Percentiles rank a stretch among this genome's conserved stretches.
phyloP scores from a whole-genome alignment of 441 rosid species.

The Adansonia rubrostipa region DNA sequence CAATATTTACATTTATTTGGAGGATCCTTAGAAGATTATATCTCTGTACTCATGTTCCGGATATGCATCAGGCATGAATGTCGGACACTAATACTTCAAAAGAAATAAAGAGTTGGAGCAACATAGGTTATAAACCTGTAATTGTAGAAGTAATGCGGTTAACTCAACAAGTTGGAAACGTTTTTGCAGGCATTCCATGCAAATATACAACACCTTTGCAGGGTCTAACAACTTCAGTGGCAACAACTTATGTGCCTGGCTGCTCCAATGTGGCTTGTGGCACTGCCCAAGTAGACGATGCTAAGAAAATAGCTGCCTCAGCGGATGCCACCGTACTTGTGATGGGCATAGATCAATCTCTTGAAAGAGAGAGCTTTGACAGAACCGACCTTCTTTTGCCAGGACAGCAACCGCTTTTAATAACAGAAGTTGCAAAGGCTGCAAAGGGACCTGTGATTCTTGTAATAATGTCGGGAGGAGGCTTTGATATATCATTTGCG shows the following conservation, averaged over 20 bases:
- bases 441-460: conserved; percentile 84
- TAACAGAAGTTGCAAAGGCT: conserved; percentile 67
- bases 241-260: conserved; percentile 62
- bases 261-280: conserved; percentile 63
- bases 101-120: too few species aligned
- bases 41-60: too few species aligned
- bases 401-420: conserved; percentile 64
- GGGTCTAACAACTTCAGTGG: conserved; percentile 60
- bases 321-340: conserved; percentile 80
- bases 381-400: conserved; percentile 64
- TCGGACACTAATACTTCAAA: too few species aligned
- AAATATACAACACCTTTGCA: conserved; percentile 79
- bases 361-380: conserved; percentile 65
- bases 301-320: conserved; percentile 49
- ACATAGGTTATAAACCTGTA: background rate
- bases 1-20: too few species aligned
- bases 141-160: background rate
- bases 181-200: conserved; percentile 66
- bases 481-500: conserved; percentile 72
- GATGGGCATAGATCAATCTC: conserved; percentile 76
- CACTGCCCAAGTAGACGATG: conserved; percentile 55
- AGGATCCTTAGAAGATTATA: too few species aligned
- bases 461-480: conserved; percentile 89
- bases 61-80: too few species aligned
- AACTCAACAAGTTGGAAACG: background rate